Conservation (phyloP, 2,329 filamentous ascomycete genomes). For the Torrubiella hemipterigena region DNA sequence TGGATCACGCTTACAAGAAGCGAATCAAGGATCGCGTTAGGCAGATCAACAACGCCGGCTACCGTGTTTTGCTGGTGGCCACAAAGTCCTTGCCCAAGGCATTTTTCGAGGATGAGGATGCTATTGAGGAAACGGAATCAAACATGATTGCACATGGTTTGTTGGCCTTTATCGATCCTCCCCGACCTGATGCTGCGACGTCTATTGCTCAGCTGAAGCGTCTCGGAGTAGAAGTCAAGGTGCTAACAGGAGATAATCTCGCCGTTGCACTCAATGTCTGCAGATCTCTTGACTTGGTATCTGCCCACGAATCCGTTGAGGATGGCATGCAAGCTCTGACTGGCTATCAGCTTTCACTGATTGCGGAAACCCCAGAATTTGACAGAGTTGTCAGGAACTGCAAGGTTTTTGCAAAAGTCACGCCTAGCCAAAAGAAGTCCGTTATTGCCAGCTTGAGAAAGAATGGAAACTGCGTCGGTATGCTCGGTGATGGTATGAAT, state of each 20-base stretch:
- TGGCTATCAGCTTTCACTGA: constrained; percentile 11
- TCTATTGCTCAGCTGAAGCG: constrained; percentile 12
- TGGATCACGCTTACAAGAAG: constrained; percentile 9
- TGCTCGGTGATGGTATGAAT: constrained; percentile 18
- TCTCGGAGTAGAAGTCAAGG: constrained; percentile 15
- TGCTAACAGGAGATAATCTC: constrained; percentile 15
- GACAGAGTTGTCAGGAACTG: constrained; percentile 12
- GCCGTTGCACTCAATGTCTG: constrained; percentile 17
- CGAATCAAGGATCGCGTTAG: constrained; percentile 8
- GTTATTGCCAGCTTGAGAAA: constrained; percentile 12
- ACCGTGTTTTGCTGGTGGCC: constrained; percentile 13
- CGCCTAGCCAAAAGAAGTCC: constrained; percentile 14
- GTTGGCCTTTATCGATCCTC: constrained; percentile 16
- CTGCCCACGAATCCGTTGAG: constrained; percentile 7
- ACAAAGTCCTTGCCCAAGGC: constrained; percentile 9
- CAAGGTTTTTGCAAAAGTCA: constrained; percentile 17
- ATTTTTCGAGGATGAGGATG: constrained; percentile 9
- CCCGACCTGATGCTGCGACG: constrained; percentile 15
- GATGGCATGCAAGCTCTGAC: constrained; percentile 14
- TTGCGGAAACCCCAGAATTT: constrained; percentile 10
- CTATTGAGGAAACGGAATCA: constrained; percentile 11
- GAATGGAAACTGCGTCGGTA: constrained; percentile 15
- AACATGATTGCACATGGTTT: constrained; percentile 15
- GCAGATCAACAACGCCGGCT: constrained; percentile 10
- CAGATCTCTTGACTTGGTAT: constrained; percentile 11